Base-by-base conservation (phyloP, 345 rosid genomes). In the Syzygium aromaticum region DNA sequence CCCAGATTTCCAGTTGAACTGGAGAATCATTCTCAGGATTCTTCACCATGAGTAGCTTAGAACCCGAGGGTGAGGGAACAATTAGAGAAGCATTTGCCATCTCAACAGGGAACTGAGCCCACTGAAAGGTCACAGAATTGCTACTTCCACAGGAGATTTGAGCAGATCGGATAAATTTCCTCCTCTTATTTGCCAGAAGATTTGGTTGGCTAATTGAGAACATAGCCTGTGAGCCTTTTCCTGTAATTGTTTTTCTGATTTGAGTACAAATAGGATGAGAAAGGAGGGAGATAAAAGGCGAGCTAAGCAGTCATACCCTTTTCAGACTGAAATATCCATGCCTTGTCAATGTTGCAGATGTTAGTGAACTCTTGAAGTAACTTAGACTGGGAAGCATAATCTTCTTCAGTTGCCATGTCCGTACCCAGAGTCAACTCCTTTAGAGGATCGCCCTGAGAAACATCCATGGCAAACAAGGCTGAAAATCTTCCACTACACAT, bases 31-130 rank as follows among this genome's bases (percentile, higher is more conserved):
- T 94, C 87, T 96, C 96, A 54, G 98, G 92, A 88, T 98, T 98
- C 83, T 95, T 91, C 83, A 98, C 86, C 3, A 95, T 91, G 85
- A 98, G 94, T 87, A 98, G 95, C 93, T 94, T 96, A 57, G 93
- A 88, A 56, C 99, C 99, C 49, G 98, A 96, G 15, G 98, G 98
- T 22, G 99, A 98, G 27, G 99, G 99, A 88, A 92, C 89, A 63
- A 94, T 89, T 67, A 93, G 88, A 10, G 99, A 92, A 54, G 92
- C 96, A 67, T 94, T 96, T 13, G 93, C 89, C 96, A 95, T 92
- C 94, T 98, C 99, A 9, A 95, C 84, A 57, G 99, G 99, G 92
- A 98, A 98, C 11, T 97, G 94, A 19, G 96, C 89, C 99, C 99
- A 96, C 56, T 92, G 92, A 87, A 98, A 92, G 85, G 88, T 90